phyloP scores from a whole-genome alignment of 108 stramenopile species.

The Cyclostephanos invisitatus region DNA sequence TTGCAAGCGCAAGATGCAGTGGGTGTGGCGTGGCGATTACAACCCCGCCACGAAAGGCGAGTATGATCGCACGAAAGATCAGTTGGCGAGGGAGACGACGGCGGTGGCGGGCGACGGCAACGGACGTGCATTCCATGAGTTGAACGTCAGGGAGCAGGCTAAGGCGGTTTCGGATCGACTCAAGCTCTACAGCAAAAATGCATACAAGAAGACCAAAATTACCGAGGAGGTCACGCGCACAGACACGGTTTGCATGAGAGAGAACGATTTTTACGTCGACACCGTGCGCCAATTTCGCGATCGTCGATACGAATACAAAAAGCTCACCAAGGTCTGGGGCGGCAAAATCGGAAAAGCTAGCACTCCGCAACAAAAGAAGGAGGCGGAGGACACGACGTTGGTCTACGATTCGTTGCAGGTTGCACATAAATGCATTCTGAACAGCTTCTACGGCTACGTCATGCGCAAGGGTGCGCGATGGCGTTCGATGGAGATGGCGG shows the following conservation, averaged over 20 bases:
- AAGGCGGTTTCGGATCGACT: constrained; percentile 73
- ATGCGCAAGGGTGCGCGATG: constrained; percentile 99
- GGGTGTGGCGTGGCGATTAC: constrained; percentile 99
- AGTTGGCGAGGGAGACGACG: constrained; percentile 76
- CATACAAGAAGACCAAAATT: constrained; percentile 95
- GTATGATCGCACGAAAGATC: constrained; percentile 86
- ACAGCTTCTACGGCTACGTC: constrained; percentile 98
- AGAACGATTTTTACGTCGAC: constrained; percentile 99
- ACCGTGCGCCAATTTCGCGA: constrained; percentile 98
- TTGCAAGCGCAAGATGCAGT: constrained; percentile 97
- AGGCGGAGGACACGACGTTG: constrained; percentile 89
- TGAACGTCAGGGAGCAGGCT: constrained; percentile 84
- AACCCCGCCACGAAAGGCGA: constrained; percentile 87
- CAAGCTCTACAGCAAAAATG: constrained; percentile 93
- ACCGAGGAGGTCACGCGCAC: constrained; percentile 90
- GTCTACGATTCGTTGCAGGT: constrained; percentile 99
- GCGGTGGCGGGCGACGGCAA: constrained; percentile 57
- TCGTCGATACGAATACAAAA: constrained; percentile 98
- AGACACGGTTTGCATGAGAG: constrained; percentile 98
- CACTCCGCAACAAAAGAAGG: constrained; percentile 87
- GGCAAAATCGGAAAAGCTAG: constrained; percentile 82
- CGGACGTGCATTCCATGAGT: constrained; percentile 73
- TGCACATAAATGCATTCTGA: constrained; percentile 99
- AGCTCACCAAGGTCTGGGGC: constrained; percentile 95
- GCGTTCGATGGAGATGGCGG: constrained; percentile 99